phyloP scores from a whole-genome alignment of 371 early-diverging fungal genomes.

The Mortierella sp. region DNA sequence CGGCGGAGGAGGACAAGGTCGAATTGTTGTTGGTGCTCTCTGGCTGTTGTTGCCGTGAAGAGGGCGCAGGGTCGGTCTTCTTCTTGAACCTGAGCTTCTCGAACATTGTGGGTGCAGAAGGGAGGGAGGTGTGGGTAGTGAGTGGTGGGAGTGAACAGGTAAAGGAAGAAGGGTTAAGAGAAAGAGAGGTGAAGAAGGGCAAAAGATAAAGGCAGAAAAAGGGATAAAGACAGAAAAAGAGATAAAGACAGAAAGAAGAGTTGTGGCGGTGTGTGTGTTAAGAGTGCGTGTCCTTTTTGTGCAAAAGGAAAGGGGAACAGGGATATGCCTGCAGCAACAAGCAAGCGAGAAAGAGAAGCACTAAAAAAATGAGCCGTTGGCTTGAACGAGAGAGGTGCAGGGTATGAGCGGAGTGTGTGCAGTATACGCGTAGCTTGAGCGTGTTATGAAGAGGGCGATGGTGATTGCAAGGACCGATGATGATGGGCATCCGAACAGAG shows the following conservation, averaged over 20 bases:
- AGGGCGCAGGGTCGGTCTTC: constrained; percentile 22
- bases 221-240: not conserved
- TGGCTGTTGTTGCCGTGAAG: not conserved
- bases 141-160: not conserved
- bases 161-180: not conserved
- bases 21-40: not conserved
- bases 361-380: not conserved
- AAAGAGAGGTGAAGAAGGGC: not conserved
- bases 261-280: too few relatives aligned
- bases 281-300: too few relatives aligned
- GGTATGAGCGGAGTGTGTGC: not conserved
- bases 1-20: not conserved
- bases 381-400: not conserved
- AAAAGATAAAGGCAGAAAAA: not conserved
- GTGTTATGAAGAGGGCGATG: not conserved
- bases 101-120: constrained; percentile 14
- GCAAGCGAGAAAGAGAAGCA: not conserved
- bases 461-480: not conserved
- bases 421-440: not conserved
- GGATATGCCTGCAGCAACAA: not conserved
- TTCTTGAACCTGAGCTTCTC: constrained; percentile 36
- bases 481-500: not conserved
- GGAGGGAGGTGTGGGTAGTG: not conserved
- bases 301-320: too few relatives aligned
- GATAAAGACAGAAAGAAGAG: not conserved